Percentiles rank a stretch among this genome's conserved stretches.
These are phyloP conservation scores for Sclerotiophoma versabilis DNA, from an alignment of 2,329 filamentous ascomycete genomes.

Conservation along the genomic window DNA sequence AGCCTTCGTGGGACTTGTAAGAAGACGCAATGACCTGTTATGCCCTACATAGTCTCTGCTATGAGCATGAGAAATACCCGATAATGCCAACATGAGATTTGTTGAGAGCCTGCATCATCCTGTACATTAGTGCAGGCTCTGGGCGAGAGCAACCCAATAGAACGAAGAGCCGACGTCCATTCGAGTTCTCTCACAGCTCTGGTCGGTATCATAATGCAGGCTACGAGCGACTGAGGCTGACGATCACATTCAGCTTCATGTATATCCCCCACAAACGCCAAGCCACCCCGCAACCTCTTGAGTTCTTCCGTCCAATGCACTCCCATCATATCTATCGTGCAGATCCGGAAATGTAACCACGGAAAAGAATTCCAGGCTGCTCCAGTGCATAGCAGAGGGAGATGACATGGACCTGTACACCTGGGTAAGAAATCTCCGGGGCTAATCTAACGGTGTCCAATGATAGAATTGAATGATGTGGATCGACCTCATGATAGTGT, in stretches of 20 bases:
- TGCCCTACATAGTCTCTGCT: too few species aligned
- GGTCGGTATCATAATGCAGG: too few species aligned
- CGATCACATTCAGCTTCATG: background rate
- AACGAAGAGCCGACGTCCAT: too few species aligned
- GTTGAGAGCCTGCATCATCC: too few species aligned
- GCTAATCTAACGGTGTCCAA: background rate
- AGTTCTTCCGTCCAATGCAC: constrained; percentile 13
- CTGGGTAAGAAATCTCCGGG: background rate
- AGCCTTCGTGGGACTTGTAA: background rate
- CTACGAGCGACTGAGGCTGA: too few species aligned
- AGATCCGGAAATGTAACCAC: background rate
- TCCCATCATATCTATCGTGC: background rate
- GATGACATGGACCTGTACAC: background rate
- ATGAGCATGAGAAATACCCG: too few species aligned
- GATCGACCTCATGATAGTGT: constrained; percentile 1
- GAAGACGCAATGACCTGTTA: background rate
- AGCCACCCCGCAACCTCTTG: constrained; percentile 6
- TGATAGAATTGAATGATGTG: background rate
- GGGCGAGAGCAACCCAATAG: too few species aligned
- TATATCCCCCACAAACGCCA: constrained; percentile 8
- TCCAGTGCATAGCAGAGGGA: background rate
- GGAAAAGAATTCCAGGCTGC: constrained; percentile 10
- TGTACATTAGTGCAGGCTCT: too few species aligned
- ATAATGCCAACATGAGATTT: too few species aligned
- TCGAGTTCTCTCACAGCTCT: too few species aligned